These are phyloP conservation scores for Pichia manshurica DNA, from an alignment of 805 yeast species.

Conservation along the genomic window DNA sequence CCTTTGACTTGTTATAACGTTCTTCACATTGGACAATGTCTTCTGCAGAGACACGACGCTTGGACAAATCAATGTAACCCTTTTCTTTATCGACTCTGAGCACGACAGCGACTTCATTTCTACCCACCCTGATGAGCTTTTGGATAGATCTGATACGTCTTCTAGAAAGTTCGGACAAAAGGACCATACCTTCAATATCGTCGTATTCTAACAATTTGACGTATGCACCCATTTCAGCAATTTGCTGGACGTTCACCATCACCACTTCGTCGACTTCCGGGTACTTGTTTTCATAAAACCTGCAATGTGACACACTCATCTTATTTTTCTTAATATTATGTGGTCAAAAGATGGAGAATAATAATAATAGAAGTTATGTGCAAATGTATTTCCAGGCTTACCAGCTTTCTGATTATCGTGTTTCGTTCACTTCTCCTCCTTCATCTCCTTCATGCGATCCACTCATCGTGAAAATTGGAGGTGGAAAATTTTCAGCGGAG, in stretches of 20 bases:
- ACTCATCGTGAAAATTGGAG: too few relatives aligned
- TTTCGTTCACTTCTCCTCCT: too few relatives aligned
- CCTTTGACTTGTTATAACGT: constrained; percentile 91
- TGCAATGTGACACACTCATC: constrained; percentile 86
- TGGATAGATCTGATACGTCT: constrained; percentile 98
- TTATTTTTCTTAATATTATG: constrained; percentile 6
- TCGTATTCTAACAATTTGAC: constrained; percentile 94
- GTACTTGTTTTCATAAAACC: constrained; percentile 96
- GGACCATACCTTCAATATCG: constrained; percentile 98
- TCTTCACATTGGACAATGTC: constrained; percentile 97
- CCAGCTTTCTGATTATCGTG: too few relatives aligned
- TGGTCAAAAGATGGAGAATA: too few relatives aligned
- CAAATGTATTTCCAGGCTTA: too few relatives aligned
- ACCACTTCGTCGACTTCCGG: constrained; percentile 99
- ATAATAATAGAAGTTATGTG: too few relatives aligned
- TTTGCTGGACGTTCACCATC: constrained; percentile 97
- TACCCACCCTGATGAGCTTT: constrained; percentile 95
- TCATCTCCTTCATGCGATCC: too few relatives aligned
- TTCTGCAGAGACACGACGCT: constrained; percentile 96
- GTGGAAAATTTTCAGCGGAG: not conserved
- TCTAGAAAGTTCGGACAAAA: constrained; percentile 92
- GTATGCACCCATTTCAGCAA: constrained; percentile 99
- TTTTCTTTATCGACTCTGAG: constrained; percentile 97
- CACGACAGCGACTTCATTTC: constrained; percentile 96
- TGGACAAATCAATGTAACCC: constrained; percentile 95